Base-by-base conservation (phyloP, 345 rosid species). In the Luvunga scandens region DNA sequence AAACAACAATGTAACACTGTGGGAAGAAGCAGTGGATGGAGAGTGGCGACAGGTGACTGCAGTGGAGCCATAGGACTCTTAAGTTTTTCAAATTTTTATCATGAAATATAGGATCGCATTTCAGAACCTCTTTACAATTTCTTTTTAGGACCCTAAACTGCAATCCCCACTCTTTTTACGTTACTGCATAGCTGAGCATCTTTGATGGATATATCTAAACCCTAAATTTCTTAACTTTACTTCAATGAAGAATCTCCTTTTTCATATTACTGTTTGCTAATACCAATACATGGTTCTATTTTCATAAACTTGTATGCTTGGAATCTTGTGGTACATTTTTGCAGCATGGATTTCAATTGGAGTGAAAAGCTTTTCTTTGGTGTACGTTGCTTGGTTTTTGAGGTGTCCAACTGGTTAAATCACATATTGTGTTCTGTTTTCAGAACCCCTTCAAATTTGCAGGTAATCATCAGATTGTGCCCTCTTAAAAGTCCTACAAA, bases 21-120 rank as follows among this genome's bases (percentile, higher is more conserved):
- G 81, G 81, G 53, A 66, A 73, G 81, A 79, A 66, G 73, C 66
- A 19, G 73, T 22, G 8, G 81, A 79, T 22, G 77, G 81, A 13
- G 48, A 73, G 16, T 79, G 81, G 81, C 73, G 9, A 38, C 77
- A 65, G 78, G 77, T 79, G 81, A 78, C 62, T 28, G 48, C 25
- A 27, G 62, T 78, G 55, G 76, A 71, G 56, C 53, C 75, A 9
- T 78, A 78, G 69, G 62, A 36, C n/a, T 12, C 16, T 21, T 27
- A 69, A n/a, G 66, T 36, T 48, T 21, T 80, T 64, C 8, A 53
- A 3, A 3, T 14, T 76, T 50, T 70, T 57, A 38, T 66, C 38
- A 3, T 57, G 68, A 56, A 71, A 42, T 39, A 56, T 36, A 57
- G 31, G 62, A 55, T 38, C 48, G 33, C 72, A 72, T 76, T 71